Conservation (phyloP, 2,329 filamentous ascomycete genomes). For the Fusarium nelsonii region DNA sequence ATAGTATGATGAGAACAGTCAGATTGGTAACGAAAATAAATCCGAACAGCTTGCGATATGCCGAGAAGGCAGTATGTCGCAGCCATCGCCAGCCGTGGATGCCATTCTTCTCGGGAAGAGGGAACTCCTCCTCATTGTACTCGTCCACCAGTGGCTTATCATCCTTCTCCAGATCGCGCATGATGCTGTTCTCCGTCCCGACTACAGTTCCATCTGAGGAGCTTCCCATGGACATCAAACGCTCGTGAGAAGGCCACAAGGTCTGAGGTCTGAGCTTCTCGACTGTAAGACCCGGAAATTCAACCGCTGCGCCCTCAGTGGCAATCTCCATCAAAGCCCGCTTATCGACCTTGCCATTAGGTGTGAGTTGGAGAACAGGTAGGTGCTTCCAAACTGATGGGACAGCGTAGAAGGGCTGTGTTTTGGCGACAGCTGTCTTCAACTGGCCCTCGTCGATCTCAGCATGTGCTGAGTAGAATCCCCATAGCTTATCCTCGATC, state of each 20-base stretch:
- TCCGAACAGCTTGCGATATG: conserved; percentile 35
- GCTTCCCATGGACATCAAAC: conserved; percentile 5
- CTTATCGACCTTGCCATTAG: conserved; percentile 36
- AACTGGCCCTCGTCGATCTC: conserved; percentile 24
- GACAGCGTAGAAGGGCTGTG: conserved; percentile 33
- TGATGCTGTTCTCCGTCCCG: not conserved
- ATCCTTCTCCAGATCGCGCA: conserved; percentile 24
- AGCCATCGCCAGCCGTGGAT: conserved; percentile 38
- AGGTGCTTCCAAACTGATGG: conserved; percentile 29
- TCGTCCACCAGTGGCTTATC: conserved; percentile 20
- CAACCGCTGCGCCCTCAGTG: rapidly evolving
- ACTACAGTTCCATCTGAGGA: conserved; percentile 10
- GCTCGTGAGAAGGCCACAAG: conserved; percentile 14
- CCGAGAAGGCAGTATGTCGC: conserved; percentile 28
- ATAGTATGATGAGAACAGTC: conserved; percentile 16
- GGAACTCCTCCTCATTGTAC: conserved; percentile 9
- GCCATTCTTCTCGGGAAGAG: conserved; percentile 28
- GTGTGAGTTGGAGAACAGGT: conserved; percentile 26
- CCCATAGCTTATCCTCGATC: conserved; percentile 20
- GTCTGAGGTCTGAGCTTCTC: conserved; percentile 12
- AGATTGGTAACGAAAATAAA: conserved; percentile 34
- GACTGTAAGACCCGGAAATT: not conserved
- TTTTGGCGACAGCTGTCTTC: conserved; percentile 5
- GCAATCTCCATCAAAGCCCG: conserved; percentile 18
- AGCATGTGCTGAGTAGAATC: conserved; percentile 24